Base-by-base conservation (phyloP, 257 asterid genomes). In the Gentiana straminea region DNA sequence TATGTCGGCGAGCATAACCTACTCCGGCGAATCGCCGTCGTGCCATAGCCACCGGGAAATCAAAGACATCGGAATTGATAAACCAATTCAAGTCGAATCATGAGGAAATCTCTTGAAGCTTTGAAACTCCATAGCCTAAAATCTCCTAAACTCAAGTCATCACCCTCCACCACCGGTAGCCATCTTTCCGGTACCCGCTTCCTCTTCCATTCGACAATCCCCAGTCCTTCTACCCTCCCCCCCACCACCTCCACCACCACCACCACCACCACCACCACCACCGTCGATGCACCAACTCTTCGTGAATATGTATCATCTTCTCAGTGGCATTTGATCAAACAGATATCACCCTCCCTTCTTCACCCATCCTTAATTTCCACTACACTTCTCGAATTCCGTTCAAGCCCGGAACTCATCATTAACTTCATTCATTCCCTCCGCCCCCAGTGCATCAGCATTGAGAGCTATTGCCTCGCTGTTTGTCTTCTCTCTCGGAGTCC, bases 241-340 rank as follows among this genome's bases (percentile, higher is more conserved):
- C 52, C 59, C 55, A 10, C 59, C n/a, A 48, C 45, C 4, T 47
- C 71, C 52, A 53, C 24, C 24, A 24, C 24, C n/a, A 48, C 45
- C 4, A 49, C 71, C n/a, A 48, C 45, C 4, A 49, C 71, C 52
- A 53, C 24, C 24, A 24, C 24, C n/a, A 48, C 45, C 4, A 49
- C 71, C 52, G 51, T 69, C 32, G 59, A 72, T 7, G 37, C 68
- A 0, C 56, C 58, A 0, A 7, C 11, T 3, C 67, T 79, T 0
- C 53, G 4, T 41, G 64, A 58, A 5, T 61, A 61, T 33, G 55
- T 71, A 35, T 58, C 52, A 53, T 61, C 75, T 65, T 81, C 86
- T 74, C 70, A 81, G 69, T 81, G 86, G 88, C 82, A 76, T 43
- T 83, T 68, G 53, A 70, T 83, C 86, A 72, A 80, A 83, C 88